These are phyloP conservation scores for Epichloe aotearoae DNA, from an alignment of 2,329 filamentous ascomycete species.

Conservation along the genomic window DNA sequence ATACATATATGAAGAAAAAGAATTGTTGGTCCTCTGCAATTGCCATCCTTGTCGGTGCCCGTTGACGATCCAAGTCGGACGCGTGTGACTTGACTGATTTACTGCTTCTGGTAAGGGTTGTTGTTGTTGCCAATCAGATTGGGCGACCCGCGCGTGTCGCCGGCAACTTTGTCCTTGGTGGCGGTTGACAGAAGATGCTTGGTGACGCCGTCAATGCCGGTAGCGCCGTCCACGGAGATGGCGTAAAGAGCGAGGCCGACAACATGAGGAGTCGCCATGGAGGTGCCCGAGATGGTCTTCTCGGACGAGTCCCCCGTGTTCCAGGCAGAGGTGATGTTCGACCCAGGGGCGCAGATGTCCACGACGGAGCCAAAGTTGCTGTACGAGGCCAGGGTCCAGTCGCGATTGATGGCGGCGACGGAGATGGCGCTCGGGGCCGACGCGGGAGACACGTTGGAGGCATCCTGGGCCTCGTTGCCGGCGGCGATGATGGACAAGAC, in stretches of 20 bases:
- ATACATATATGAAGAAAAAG: background rate
- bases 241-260: constrained; percentile 36
- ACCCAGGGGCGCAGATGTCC: constrained; percentile 33
- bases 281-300: constrained; percentile 32
- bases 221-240: background rate
- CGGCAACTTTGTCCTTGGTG: background rate
- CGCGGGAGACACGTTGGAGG: constrained; percentile 9
- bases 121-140: constrained; percentile 5
- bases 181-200: background rate
- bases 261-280: constrained; percentile 39
- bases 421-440: constrained; percentile 14
- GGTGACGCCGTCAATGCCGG: background rate
- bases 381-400: constrained; percentile 22
- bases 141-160: background rate
- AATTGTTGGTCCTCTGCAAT: background rate
- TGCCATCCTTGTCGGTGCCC: background rate
- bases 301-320: constrained; percentile 17
- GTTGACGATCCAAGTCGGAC: too few relatives aligned
- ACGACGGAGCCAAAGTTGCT: constrained; percentile 33
- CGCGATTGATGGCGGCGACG: constrained; percentile 17
- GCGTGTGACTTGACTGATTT: background rate
- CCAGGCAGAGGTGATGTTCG: constrained; percentile 27
- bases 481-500: constrained; percentile 26
- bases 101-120: background rate
- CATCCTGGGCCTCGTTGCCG: constrained; percentile 11